Conservation (phyloP, 345 rosid genomes). For the Melaleuca alternifolia region DNA sequence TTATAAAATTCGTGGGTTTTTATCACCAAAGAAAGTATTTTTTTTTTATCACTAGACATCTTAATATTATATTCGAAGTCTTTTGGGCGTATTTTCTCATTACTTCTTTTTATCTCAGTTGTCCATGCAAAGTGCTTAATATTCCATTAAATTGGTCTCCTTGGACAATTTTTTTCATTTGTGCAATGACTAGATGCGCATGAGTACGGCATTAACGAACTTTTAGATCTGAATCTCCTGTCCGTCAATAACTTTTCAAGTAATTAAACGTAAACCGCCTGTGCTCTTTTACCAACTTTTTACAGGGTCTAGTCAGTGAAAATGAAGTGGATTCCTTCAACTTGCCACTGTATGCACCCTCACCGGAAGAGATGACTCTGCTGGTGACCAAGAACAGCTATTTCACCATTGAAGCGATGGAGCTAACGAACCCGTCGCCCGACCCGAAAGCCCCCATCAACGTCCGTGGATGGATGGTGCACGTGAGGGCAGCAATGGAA, state of each 20-base stretch:
- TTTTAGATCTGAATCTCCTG: background rate
- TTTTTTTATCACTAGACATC: background rate
- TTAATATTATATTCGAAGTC: rapidly evolving
- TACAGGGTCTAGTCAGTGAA: slow-evolving; percentile 33
- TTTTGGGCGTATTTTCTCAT: background rate
- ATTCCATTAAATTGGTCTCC: background rate
- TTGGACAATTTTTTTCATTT: background rate
- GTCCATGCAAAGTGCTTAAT: background rate
- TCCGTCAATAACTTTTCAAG: background rate
- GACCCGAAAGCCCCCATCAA: slow-evolving; percentile 24
- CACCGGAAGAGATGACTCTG: slow-evolving; percentile 26
- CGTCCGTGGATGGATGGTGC: slow-evolving; percentile 17
- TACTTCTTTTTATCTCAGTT: background rate
- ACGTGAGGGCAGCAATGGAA: slow-evolving; percentile 45
- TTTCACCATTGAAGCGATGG: slow-evolving; percentile 28
- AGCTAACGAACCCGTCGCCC: slow-evolving; percentile 29
- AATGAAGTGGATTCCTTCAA: slow-evolving; percentile 35
- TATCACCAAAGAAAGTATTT: background rate
- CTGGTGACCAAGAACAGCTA: slow-evolving; percentile 7
- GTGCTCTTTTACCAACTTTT: background rate
- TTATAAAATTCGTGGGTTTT: background rate
- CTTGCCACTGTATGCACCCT: slow-evolving; percentile 35
- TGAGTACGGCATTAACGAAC: background rate
- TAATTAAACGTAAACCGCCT: background rate
- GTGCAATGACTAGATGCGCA: background rate